Conservation (phyloP, 2,329 filamentous ascomycete species). For the Paracamarosporium sp. region DNA sequence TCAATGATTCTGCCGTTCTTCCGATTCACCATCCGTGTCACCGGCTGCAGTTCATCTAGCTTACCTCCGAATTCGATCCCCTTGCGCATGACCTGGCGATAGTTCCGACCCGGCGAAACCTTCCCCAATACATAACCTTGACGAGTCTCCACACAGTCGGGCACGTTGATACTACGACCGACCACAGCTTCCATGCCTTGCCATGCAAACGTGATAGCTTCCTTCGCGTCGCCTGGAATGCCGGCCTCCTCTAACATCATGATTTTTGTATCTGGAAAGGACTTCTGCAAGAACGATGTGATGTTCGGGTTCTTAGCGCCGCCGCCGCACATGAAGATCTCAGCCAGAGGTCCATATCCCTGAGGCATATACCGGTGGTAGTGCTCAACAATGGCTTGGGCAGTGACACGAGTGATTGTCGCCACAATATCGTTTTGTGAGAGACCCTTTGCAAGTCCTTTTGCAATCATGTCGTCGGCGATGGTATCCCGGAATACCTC, state of each 20-base stretch:
- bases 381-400: slow-evolving; percentile 61
- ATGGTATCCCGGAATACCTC: slow-evolving; percentile 65
- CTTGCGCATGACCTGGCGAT: slow-evolving; percentile 59
- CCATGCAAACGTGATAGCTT: slow-evolving; percentile 66
- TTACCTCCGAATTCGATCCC: slow-evolving; percentile 58
- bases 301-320: slow-evolving; percentile 67
- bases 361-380: slow-evolving; percentile 39
- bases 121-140: slow-evolving; percentile 62
- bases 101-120: slow-evolving; percentile 62
- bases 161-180: slow-evolving; percentile 60
- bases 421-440: slow-evolving; percentile 61
- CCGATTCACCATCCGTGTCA: slow-evolving; percentile 59
- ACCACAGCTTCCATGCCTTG: slow-evolving; percentile 63
- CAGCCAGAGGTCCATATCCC: slow-evolving; percentile 49
- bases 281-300: slow-evolving; percentile 55
- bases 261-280: slow-evolving; percentile 58
- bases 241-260: slow-evolving; percentile 64
- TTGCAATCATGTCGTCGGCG: slow-evolving; percentile 56
- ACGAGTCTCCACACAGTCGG: slow-evolving; percentile 61
- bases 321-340: slow-evolving; percentile 67
- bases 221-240: slow-evolving; percentile 63
- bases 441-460: slow-evolving; percentile 52
- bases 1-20: neutral
- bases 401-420: slow-evolving; percentile 64
- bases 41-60: slow-evolving; percentile 52